phyloP scores from a whole-genome alignment of 108 stramenopile genomes.

The Nitzschia inconspicua region DNA sequence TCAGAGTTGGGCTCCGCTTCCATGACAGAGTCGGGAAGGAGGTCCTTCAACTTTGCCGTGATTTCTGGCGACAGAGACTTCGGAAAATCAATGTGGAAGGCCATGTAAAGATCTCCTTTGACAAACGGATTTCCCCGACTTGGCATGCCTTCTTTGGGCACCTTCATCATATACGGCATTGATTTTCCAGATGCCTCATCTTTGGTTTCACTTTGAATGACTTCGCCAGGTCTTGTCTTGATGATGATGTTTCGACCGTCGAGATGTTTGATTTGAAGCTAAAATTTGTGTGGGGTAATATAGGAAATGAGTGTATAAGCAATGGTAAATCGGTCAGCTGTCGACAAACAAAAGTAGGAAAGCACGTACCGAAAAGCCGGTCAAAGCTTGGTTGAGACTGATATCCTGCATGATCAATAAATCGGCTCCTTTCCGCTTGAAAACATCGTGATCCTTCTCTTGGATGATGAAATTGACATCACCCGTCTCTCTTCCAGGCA shows the following conservation, averaged over 20 bases:
- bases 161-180: slow-evolving; percentile 83
- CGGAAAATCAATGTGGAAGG: slow-evolving; percentile 92
- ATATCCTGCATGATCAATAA: slow-evolving; percentile 90
- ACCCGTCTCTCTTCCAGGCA: slow-evolving; percentile 93
- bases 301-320: background rate
- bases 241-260: slow-evolving; percentile 89
- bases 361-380: slow-evolving; percentile 66
- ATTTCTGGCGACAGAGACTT: slow-evolving; percentile 44
- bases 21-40: slow-evolving; percentile 69
- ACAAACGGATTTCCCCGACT: slow-evolving; percentile 90
- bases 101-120: slow-evolving; percentile 92
- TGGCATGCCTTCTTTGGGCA: slow-evolving; percentile 96
- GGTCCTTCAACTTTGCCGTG: slow-evolving; percentile 47
- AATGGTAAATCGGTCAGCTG: background rate
- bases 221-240: slow-evolving; percentile 87
- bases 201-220: slow-evolving; percentile 71
- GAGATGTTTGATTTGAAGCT: slow-evolving; percentile 72
- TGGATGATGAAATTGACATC: slow-evolving; percentile 97
- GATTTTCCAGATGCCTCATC: slow-evolving; percentile 44
- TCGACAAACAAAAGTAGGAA: background rate
- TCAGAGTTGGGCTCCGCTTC: slow-evolving; percentile 79
- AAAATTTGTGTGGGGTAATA: background rate
- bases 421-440: slow-evolving; percentile 98
- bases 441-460: slow-evolving; percentile 94
- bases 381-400: slow-evolving; percentile 93